Base-by-base conservation (phyloP, 768 basidiomycete species). In the Tulasnella sp. region DNA sequence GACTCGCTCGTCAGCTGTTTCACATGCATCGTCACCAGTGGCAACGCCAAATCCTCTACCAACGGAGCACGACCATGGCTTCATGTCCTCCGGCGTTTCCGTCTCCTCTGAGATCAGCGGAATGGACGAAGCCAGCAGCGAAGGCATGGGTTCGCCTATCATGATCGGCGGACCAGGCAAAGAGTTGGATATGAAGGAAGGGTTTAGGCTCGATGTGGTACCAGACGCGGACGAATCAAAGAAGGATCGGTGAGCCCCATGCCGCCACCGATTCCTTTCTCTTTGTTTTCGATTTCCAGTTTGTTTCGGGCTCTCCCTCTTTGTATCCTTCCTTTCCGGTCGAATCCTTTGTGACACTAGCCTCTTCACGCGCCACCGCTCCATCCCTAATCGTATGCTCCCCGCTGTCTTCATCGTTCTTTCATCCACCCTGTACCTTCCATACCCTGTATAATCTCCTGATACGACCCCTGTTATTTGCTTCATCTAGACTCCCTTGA, bases 131-230 rank as follows among this genome's bases (percentile, higher is more conserved):
- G 39, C 44, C n/a, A 62, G 46, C 27, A 79, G 78, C 46, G 71
- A 72, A 56, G 71, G 39, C 73, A 72, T 40, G n/a, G 58, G 56
- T 16, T 73, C 71, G 24, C 78, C 78, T 21, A 46, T 79, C 39
- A 74, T 79, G 40, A 56, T 79, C 27, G 68, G 68, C 19, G 78
- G 40, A 21, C 71, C 62, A 18, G 42, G 68, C 16, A 44, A 27
- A 34, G 71, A 74, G n/a, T 34, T 72, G 56, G 71, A 79, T 36
- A 19, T 79, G 71, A 79, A 79, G 71, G 78, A 79, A 34, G 78
- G 78, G 36, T 79, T 79, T 34, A 71, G 74, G 56, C 71, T 79
- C 24, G 78, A 79, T 21, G 42, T 58, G 36, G 46, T 58, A 27
- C 56, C 76, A 21, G 38, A 24, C 19, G 8, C 71, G 18, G 68